A percentile compares a stretch with the other conserved stretches of the same genome.
Evolutionary conservation across 2,329 filamentous ascomycete genomes (phyloP).

Genomic region (Claviceps cyperi): DNA sequence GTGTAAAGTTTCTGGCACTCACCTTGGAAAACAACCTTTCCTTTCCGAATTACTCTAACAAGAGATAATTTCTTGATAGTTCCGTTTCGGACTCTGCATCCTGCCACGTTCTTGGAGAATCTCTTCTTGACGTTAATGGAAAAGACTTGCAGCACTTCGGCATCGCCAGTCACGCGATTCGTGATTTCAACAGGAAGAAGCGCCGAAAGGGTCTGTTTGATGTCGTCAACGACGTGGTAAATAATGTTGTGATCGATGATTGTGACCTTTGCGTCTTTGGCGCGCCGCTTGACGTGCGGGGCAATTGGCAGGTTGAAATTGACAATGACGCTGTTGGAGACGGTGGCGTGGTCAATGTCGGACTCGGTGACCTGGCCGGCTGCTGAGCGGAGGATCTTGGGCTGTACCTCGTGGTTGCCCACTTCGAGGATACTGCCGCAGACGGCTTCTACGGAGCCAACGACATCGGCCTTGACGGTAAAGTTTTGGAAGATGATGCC

Average conservation of each 20-base stretch:
- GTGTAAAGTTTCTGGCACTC: slow-evolving; percentile 22
- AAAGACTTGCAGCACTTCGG: slow-evolving; percentile 72
- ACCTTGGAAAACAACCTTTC: slow-evolving; percentile 70
- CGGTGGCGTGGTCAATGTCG: slow-evolving; percentile 76
- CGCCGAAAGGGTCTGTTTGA: slow-evolving; percentile 52
- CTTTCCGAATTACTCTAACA: slow-evolving; percentile 57
- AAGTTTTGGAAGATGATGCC: slow-evolving; percentile 54
- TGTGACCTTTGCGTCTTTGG: slow-evolving; percentile 55
- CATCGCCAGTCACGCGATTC: slow-evolving; percentile 68
- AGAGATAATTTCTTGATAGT: slow-evolving; percentile 46
- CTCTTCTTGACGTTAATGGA: slow-evolving; percentile 65
- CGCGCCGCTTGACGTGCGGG: slow-evolving; percentile 51
- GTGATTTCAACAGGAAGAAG: slow-evolving; percentile 52
- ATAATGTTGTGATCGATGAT: slow-evolving; percentile 82
- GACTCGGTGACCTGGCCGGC: slow-evolving; percentile 72
- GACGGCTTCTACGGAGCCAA: slow-evolving; percentile 86
- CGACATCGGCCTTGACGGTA: slow-evolving; percentile 83
- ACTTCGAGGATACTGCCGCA: slow-evolving; percentile 60
- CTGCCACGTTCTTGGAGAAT: slow-evolving; percentile 62
- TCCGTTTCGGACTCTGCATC: slow-evolving; percentile 78
- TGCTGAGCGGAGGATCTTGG: slow-evolving; percentile 60
- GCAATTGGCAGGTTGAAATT: slow-evolving; percentile 72
- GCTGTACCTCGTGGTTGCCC: slow-evolving; percentile 70
- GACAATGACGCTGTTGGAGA: slow-evolving; percentile 61
- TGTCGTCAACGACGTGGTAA: slow-evolving; percentile 63